Evolutionary conservation across 1,284 basidiomycete genomes (phyloP).

Genomic region (Vanrija pseudolonga): DNA sequence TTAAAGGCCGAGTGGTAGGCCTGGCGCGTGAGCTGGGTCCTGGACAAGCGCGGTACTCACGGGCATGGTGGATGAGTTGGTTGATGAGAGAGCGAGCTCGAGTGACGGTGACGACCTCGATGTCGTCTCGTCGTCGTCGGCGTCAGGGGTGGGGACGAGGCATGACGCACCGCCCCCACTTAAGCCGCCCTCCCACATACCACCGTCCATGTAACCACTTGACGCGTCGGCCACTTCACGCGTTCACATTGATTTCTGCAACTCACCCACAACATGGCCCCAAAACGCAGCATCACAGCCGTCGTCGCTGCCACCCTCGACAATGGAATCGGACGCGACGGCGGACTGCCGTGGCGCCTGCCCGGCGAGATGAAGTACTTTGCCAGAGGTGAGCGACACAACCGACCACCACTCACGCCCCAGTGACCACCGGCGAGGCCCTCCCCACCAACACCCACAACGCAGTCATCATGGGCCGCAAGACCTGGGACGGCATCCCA

Average conservation of each 20-base stretch:
- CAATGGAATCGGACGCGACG: conserved; percentile 81
- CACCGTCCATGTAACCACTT: background rate
- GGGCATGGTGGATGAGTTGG: conserved; percentile 17
- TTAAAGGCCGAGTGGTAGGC: conserved; percentile 97
- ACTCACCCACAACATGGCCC: background rate
- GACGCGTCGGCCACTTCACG: conserved; percentile 1
- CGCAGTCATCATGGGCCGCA: conserved; percentile 90
- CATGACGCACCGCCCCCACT: conserved; percentile 6
- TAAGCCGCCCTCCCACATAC: conserved; percentile 4
- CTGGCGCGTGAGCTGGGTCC: conserved; percentile 50
- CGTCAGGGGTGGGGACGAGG: background rate
- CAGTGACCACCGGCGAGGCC: conserved; percentile 44
- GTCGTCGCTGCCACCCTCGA: conserved; percentile 85
- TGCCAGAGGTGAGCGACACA: conserved; percentile 55
- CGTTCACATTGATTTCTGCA: background rate
- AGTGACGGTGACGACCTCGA: background rate
- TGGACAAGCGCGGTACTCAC: conserved; percentile 16
- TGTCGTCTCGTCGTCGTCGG: background rate
- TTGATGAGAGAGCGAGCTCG: background rate
- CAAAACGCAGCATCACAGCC: conserved; percentile 60
- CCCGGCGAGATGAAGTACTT: conserved; percentile 93
- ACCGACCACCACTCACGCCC: background rate
- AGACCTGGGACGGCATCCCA: conserved; percentile 99
- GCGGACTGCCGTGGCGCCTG: conserved; percentile 80
- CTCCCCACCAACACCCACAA: conserved; percentile 55